Base-by-base conservation (phyloP, 176 grass and related monocot species). In the Oryza brachyantha region DNA sequence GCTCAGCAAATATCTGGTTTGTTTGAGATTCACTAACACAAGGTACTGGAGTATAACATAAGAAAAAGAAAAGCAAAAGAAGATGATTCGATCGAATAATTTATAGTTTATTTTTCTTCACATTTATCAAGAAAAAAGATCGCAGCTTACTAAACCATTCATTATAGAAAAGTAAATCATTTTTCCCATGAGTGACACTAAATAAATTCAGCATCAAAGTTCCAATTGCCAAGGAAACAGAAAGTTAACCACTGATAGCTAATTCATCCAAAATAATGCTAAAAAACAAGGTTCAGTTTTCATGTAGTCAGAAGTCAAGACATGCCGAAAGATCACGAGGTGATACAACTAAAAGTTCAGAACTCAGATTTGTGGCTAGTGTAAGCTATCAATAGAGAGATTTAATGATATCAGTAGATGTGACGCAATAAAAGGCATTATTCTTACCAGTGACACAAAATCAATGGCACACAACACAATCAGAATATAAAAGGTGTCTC, bases 71-170 rank as follows among this genome's bases (percentile, higher is more conserved):
- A 0, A 19, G 36, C 5, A 0, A 3, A 8, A 32, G 31, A 32
- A 32, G 31, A 32, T 32, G 31, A 52, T 28, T 13, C 28, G 7
- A 3, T 7, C 1, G 40, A 43, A 60, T 8, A 71, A 10, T 61
- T 55, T 31, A 21, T 19, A 4, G 34, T 40, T 68, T 73, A 21
- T n/a, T 37, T 46, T 46, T 46, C 22, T 29, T 5, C 54, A 28
- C 7, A 66, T 12, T 41, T 26, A 26, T 27, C 46, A 84, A 74
- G 38, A 34, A 70, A 81, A 74, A 11, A 14, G 70, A 32, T 68
- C 0, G 34, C 27, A 87, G 27, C 29, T 0, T 14, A 29, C 14
- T 16, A 48, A 55, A 21, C 22, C 22, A 1, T 19, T 55, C 17
- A 2, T 8, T 55, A n/a, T 10, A n/a, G 7, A 55, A 55, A 55